Evolutionary conservation across 73 alveolate species (phyloP).

Genomic region (Paramecium bursaria): DNA sequence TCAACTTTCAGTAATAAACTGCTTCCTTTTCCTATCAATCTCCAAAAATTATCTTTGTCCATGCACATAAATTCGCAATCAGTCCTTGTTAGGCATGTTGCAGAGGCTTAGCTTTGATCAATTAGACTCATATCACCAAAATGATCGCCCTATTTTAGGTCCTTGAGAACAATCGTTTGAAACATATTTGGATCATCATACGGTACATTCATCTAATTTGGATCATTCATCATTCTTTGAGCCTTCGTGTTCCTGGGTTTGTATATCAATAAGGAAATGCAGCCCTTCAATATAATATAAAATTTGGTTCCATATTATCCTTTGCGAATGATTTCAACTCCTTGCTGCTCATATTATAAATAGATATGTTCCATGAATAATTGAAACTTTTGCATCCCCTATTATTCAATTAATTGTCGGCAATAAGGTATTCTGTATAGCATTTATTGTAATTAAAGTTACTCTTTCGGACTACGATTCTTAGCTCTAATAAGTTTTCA

Average conservation of each 20-base stretch:
- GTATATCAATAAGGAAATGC: neutral
- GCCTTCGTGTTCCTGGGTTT: conserved; percentile 26
- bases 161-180: conserved; percentile 6
- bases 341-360: neutral
- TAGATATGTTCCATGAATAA: conserved; percentile 14
- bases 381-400: conserved; percentile 7
- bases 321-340: neutral
- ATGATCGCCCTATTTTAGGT: conserved; percentile 15
- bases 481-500: conserved; percentile 18
- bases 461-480: conserved; percentile 35
- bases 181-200: conserved; percentile 45
- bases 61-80: conserved; percentile 48
- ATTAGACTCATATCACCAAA: conserved; percentile 44
- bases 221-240: neutral
- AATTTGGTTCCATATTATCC: conserved; percentile 33
- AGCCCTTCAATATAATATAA: conserved; percentile 14
- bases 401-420: conserved; percentile 37
- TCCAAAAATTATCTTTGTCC: conserved; percentile 55
- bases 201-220: neutral
- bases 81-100: neutral
- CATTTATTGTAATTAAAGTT: neutral
- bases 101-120: conserved; percentile 38
- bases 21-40: conserved; percentile 30
- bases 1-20: neutral
- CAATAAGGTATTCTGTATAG: conserved; percentile 1